phyloP scores from a whole-genome alignment of 2,329 filamentous ascomycete genomes.

The Tolypocladium inflatum region DNA sequence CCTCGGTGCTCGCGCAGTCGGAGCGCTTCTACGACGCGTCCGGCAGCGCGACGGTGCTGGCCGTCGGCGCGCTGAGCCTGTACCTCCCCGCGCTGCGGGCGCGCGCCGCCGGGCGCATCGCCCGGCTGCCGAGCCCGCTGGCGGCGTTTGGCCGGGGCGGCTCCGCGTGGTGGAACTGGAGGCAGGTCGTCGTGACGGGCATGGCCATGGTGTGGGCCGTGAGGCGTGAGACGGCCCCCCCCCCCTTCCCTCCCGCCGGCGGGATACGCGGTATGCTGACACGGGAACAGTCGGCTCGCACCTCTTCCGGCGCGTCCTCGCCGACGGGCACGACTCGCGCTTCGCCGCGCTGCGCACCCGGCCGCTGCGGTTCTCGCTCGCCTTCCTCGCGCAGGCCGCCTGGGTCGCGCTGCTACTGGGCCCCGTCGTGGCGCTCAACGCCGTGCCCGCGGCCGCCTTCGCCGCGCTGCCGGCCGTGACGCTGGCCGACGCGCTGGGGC shows the following conservation, averaged over 20 bases:
- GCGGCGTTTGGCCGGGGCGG: conserved; percentile 10
- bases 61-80: conserved; percentile 51
- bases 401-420: conserved; percentile 61
- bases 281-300: conserved; percentile 47
- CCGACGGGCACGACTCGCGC: conserved; percentile 47
- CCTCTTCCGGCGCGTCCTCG: conserved; percentile 51
- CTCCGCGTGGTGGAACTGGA: conserved; percentile 43
- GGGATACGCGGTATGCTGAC: neutral
- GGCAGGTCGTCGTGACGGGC: conserved; percentile 32
- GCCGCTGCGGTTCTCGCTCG: conserved; percentile 23
- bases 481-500: conserved; percentile 45
- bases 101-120: conserved; percentile 25
- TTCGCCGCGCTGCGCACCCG: conserved; percentile 31
- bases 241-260: neutral
- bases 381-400: conserved; percentile 46
- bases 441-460: conserved; percentile 45
- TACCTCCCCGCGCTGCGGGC: conserved; percentile 51
- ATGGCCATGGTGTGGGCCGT: conserved; percentile 47
- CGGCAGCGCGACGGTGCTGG: conserved; percentile 56
- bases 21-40: conserved; percentile 63
- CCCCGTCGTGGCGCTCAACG: conserved; percentile 55
- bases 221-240: conserved; percentile 32
- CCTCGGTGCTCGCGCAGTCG: conserved; percentile 48
- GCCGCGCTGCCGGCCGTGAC: conserved; percentile 35
- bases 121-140: conserved; percentile 21